Percentiles rank a stretch among this genome's conserved stretches.
Conservation (phyloP, 176 grass and related monocot genomes). For the Lolium multiflorum region DNA sequence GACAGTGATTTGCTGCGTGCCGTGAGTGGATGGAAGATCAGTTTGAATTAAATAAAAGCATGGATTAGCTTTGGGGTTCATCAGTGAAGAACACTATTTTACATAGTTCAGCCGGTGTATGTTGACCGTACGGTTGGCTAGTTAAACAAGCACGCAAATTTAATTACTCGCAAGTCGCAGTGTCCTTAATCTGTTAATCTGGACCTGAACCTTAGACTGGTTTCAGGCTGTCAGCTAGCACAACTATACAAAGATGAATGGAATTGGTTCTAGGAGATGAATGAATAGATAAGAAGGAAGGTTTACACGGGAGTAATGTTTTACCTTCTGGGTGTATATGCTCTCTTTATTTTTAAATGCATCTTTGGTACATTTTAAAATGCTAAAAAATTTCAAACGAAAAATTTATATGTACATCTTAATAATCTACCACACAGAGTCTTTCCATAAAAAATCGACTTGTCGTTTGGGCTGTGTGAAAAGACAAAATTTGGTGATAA, state of each 20-base stretch:
- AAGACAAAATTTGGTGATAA: no score
- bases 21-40: neutral
- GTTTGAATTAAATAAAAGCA: neutral
- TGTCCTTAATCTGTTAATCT: neutral
- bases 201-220: neutral
- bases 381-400: no score
- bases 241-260: neutral
- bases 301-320: no score
- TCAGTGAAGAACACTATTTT: neutral
- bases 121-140: neutral
- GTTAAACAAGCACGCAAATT: neutral
- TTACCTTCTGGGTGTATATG: no score
- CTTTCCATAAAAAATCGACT: no score
- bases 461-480: no score
- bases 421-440: no score
- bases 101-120: neutral
- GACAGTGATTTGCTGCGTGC: neutral
- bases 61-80: neutral
- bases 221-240: neutral
- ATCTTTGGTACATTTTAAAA: no score
- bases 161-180: neutral
- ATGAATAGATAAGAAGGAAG: no score
- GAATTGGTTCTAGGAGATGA: neutral
- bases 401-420: no score
- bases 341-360: no score